A percentile compares a stretch with the other conserved stretches of the same genome.
Conservation (phyloP, 2,329 filamentous ascomycete species). For the Juglanconis oblonga region DNA sequence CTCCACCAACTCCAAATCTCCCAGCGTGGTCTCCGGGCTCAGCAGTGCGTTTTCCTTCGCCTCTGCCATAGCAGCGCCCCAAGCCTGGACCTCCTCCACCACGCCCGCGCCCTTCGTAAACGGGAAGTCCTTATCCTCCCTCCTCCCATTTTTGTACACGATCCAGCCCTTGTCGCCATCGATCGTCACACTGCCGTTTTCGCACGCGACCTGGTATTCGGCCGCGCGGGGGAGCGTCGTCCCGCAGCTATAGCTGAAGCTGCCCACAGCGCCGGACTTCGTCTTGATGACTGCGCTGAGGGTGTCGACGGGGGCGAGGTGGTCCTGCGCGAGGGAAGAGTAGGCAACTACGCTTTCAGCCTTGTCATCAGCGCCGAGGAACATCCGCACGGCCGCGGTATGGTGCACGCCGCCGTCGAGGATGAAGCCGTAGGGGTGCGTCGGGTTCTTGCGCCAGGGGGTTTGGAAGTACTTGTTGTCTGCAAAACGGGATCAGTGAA, state of each 20-base stretch:
- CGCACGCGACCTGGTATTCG: conserved; percentile 56
- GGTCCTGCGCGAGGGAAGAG: conserved; percentile 47
- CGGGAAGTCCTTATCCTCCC: conserved; percentile 25
- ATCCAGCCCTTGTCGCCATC: conserved; percentile 32
- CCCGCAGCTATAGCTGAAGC: conserved; percentile 56
- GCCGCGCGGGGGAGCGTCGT: conserved; percentile 46
- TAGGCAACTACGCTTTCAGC: conserved; percentile 47
- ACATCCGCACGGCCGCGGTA: conserved; percentile 55
- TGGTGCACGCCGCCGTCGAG: conserved; percentile 72
- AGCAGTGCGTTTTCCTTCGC: conserved; percentile 50
- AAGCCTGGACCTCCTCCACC: conserved; percentile 58
- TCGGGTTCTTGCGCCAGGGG: conserved; percentile 61
- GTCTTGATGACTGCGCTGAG: conserved; percentile 56
- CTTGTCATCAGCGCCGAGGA: conserved; percentile 47
- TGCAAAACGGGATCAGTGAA: background rate
- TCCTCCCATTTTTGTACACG: conserved; percentile 16
- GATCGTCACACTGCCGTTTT: conserved; percentile 54
- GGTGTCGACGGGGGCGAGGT: conserved; percentile 63
- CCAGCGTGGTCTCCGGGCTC: conserved; percentile 55
- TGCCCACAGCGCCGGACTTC: conserved; percentile 52
- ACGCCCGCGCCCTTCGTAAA: conserved; percentile 41
- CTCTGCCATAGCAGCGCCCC: conserved; percentile 50
- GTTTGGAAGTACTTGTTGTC: conserved; percentile 44
- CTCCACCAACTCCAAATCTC: conserved; percentile 59
- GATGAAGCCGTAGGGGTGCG: conserved; percentile 69